Percentiles rank a stretch among this genome's conserved stretches.
Conservation (phyloP, 2,329 filamentous ascomycete genomes). For the Alternaria solani region DNA sequence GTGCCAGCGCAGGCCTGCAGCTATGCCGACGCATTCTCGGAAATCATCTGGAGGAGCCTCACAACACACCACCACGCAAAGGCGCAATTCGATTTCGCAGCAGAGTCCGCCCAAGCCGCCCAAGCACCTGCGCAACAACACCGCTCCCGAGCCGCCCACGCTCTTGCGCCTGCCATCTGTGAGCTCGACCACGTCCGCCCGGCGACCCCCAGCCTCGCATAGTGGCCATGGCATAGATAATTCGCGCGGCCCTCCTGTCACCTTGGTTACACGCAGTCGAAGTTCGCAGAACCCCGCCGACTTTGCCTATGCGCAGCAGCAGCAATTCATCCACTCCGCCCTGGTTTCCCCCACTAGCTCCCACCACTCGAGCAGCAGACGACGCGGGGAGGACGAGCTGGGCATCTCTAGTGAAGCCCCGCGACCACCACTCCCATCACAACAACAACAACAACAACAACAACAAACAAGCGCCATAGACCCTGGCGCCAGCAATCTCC, state of each 20-base stretch:
- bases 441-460: background rate
- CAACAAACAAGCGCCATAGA: constrained; percentile 2
- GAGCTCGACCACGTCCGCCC: constrained; percentile 33
- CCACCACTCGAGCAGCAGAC: constrained; percentile 18
- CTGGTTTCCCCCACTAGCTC: constrained; percentile 37
- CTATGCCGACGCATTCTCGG: constrained; percentile 28
- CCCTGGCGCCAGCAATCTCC: background rate
- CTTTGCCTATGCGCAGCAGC: constrained; percentile 40
- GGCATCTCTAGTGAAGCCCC: constrained; percentile 22
- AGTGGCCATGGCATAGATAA: constrained; percentile 61
- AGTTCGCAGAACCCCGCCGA: constrained; percentile 38
- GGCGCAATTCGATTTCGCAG: constrained; percentile 18
- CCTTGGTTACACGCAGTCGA: constrained; percentile 54
- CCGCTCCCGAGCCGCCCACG: constrained; percentile 33
- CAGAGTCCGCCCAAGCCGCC: constrained; percentile 20
- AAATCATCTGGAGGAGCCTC: constrained; percentile 24
- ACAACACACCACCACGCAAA: constrained; percentile 16
- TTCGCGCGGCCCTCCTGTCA: constrained; percentile 59
- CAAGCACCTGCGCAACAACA: constrained; percentile 39
- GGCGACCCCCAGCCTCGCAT: constrained; percentile 57
- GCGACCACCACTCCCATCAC: constrained; percentile 16
- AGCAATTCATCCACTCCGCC: constrained; percentile 28
- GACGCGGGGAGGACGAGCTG: constrained; percentile 25
- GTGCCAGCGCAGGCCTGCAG: constrained; percentile 29
- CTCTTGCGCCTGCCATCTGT: constrained; percentile 45